These are phyloP conservation scores for Ampelomyces quisqualis DNA, from an alignment of 2,329 filamentous ascomycete genomes.

Conservation along the genomic window DNA sequence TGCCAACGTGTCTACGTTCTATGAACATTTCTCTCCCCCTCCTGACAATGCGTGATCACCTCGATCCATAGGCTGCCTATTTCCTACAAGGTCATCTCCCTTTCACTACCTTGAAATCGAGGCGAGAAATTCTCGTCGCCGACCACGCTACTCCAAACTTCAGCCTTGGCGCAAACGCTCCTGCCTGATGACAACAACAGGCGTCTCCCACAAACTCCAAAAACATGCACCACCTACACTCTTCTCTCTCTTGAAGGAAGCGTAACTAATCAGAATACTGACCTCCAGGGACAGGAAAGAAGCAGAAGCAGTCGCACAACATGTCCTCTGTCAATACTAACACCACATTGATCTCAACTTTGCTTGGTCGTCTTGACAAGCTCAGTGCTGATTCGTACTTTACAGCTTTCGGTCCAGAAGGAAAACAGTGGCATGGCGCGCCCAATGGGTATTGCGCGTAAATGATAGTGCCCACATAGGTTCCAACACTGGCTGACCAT, in stretches of 20 bases:
- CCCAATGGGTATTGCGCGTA: conserved; percentile 33
- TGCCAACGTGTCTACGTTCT: no score
- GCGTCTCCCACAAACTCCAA: no score
- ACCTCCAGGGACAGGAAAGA: neutral
- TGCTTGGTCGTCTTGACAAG: conserved; percentile 16
- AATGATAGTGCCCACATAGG: neutral
- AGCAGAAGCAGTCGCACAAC: neutral
- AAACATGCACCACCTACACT: no score
- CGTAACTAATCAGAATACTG: no score
- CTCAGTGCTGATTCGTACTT: conserved; percentile 27
- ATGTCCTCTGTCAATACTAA: conserved; percentile 9
- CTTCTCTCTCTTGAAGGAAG: no score
- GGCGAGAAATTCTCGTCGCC: neutral
- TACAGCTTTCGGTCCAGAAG: conserved; percentile 25
- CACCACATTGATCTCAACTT: conserved; percentile 4
- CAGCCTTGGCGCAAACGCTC: conserved; percentile 18
- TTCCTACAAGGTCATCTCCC: no score
- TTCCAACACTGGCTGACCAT: conserved; percentile 2
- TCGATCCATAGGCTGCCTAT: no score
- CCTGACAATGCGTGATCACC: no score
- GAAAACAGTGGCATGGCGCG: conserved; percentile 27
- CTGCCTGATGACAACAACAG: no score
- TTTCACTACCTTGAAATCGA: neutral
- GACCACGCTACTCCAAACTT: neutral
- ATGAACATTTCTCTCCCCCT: no score